phyloP scores from a whole-genome alignment of 768 basidiomycete species.

The Phylloporus rhodoxanthus region DNA sequence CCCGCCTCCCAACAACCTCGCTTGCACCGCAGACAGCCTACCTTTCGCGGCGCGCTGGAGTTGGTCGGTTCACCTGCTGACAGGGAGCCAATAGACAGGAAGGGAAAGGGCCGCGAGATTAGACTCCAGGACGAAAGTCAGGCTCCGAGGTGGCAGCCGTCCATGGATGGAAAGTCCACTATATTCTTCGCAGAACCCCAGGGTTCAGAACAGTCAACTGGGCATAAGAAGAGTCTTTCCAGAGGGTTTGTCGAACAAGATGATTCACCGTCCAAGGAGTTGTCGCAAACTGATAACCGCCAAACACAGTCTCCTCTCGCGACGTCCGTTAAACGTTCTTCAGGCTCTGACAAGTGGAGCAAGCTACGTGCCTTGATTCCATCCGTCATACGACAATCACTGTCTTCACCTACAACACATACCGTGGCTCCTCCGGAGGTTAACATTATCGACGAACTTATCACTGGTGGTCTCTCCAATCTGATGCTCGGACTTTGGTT shows the following conservation, averaged over 20 bases:
- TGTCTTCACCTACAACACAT: conserved; percentile 33
- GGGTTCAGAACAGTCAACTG: conserved; percentile 13
- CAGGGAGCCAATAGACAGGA: conserved; percentile 42
- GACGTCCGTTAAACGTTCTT: conserved; percentile 16
- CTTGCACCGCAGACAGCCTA: conserved; percentile 29
- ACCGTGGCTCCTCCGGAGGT: conserved; percentile 50
- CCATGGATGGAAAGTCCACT: conserved; percentile 41
- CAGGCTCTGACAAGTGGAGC: conserved; percentile 47
- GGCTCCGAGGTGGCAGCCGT: conserved; percentile 51
- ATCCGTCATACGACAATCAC: conserved; percentile 38
- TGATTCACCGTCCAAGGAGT: conserved; percentile 4
- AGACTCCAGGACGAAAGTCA: conserved; percentile 46
- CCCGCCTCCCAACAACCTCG: conserved; percentile 27
- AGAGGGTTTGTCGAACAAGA: conserved; percentile 3
- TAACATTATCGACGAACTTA: conserved; percentile 78
- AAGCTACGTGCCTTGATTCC: conserved; percentile 64
- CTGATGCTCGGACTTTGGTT: conserved; percentile 80
- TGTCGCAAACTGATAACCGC: conserved; percentile 6
- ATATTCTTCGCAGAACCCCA: conserved; percentile 28
- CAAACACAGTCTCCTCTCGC: conserved; percentile 26
- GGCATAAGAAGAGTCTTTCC: conserved; percentile 23
- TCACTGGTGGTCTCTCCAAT: conserved; percentile 71
- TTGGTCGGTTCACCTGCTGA: conserved; percentile 27
- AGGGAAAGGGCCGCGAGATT: conserved; percentile 49
- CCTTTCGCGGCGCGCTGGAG: conserved; percentile 64